Percentiles rank a stretch among this genome's conserved stretches.
Evolutionary conservation across 768 basidiomycete genomes (phyloP).

Genomic region (Lentinula raphanica): DNA sequence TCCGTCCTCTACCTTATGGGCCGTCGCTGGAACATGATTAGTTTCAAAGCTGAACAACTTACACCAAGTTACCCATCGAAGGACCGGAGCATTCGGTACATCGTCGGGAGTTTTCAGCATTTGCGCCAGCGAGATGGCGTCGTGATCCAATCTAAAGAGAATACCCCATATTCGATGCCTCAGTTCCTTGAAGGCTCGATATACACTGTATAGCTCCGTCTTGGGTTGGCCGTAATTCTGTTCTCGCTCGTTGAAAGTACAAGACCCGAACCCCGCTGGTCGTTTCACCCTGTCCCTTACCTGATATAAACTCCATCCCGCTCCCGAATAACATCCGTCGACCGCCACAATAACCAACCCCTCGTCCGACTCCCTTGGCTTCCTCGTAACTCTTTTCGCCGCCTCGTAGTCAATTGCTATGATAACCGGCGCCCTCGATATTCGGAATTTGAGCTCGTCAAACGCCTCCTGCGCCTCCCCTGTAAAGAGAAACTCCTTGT

Average conservation of each 20-base stretch:
- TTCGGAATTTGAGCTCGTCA: no score
- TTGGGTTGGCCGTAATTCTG: constrained; percentile 31
- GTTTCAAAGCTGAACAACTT: constrained; percentile 30
- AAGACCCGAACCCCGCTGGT: constrained; percentile 25
- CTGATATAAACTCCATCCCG: constrained; percentile 14
- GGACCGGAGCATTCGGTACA: constrained; percentile 28
- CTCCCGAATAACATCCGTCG: no score
- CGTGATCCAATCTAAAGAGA: constrained; percentile 27
- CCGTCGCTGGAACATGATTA: constrained; percentile 26
- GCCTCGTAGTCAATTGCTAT: no score
- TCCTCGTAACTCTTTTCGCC: no score
- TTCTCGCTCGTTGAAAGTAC: constrained; percentile 28
- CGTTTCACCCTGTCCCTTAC: constrained; percentile 14
- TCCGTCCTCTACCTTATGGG: constrained; percentile 27
- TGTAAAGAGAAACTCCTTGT: not conserved
- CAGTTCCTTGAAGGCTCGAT: constrained; percentile 23
- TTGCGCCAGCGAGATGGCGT: constrained; percentile 28
- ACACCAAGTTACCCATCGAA: constrained; percentile 32
- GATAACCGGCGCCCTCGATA: no score
- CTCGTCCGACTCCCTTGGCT: no score
- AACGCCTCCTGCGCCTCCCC: not conserved
- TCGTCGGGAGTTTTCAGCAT: constrained; percentile 32
- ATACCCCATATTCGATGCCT: constrained; percentile 26
- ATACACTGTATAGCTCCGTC: constrained; percentile 32
- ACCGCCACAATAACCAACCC: no score